These are phyloP conservation scores for Chrysopogon serrulatus DNA, from an alignment of 176 grass and related monocot genomes.

Conservation along the genomic window DNA sequence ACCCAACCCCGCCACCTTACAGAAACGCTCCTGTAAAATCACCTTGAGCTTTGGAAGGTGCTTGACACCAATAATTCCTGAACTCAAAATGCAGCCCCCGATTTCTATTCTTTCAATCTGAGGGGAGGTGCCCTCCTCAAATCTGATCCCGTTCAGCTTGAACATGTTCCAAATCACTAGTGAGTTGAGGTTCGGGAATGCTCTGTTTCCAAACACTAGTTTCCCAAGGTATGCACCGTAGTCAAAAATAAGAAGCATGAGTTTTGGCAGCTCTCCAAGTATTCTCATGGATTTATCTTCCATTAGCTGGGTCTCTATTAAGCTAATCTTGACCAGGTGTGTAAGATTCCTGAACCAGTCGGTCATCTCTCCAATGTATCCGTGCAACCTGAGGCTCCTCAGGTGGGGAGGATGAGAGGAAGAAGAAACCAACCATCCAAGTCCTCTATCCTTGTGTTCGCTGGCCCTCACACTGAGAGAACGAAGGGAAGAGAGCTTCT, in stretches of 20 bases:
- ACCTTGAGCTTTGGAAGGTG: neutral
- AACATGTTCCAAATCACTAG: rapidly evolving
- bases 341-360: neutral
- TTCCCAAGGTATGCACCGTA: rapidly evolving
- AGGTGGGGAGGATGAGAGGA: neutral
- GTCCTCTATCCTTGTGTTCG: neutral
- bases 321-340: neutral
- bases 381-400: neutral
- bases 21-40: neutral
- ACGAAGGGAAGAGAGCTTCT: neutral
- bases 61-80: neutral
- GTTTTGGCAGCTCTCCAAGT: conserved; percentile 11
- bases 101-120: neutral
- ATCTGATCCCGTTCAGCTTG: neutral
- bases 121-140: neutral
- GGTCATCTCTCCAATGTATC: neutral
- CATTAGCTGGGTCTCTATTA: rapidly evolving
- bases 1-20: neutral
- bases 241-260: rapidly evolving
- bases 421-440: neutral
- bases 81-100: rapidly evolving
- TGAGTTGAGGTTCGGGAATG: neutral
- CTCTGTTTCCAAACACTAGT: neutral
- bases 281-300: neutral
- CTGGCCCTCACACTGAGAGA: neutral